These are phyloP conservation scores for Berberis vulgaris DNA, from an alignment of 164 flowering plant species.

Conservation along the genomic window DNA sequence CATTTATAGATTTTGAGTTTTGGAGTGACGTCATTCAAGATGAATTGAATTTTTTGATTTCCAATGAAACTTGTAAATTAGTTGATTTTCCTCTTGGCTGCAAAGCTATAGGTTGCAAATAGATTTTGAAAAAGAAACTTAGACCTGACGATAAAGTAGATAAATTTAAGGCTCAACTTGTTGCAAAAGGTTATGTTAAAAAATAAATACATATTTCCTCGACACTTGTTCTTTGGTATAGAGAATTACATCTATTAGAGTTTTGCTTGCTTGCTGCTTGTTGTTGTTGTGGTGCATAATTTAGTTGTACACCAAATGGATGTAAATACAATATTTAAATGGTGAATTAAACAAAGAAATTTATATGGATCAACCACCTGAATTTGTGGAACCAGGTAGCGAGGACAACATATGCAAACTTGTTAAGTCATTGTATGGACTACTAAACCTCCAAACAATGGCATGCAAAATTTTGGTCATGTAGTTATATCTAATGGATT, in stretches of 20 bases:
- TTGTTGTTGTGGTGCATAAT: background rate
- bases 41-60: background rate
- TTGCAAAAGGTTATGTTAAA: background rate
- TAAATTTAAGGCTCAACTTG: background rate
- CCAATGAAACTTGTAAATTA: background rate
- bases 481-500: background rate
- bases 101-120: no score
- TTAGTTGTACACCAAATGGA: background rate
- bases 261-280: background rate
- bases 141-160: background rate
- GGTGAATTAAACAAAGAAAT: background rate
- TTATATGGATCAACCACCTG: background rate
- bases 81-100: background rate
- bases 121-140: no score
- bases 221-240: background rate
- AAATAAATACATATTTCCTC: background rate
- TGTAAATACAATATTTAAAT: background rate
- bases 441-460: no score
- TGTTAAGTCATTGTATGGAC: background rate
- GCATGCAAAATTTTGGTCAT: background rate
- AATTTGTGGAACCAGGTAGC: background rate
- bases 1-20: background rate
- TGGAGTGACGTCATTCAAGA: background rate
- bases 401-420: background rate
- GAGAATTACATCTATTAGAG: background rate